Base-by-base conservation (phyloP, 495 filamentous ascomycete species). In the Staphylotrichum longicolle region DNA sequence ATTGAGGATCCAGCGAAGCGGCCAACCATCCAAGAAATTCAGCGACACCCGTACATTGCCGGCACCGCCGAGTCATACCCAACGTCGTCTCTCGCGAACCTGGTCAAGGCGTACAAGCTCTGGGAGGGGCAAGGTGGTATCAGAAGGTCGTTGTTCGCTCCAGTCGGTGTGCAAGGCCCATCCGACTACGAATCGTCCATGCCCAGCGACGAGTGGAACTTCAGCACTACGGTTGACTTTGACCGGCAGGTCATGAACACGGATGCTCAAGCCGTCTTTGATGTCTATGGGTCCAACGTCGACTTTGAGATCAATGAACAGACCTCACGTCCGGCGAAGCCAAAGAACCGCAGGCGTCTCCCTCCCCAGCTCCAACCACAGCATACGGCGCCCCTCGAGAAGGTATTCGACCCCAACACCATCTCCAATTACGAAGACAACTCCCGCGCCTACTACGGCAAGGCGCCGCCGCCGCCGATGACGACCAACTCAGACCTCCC, bases 91-190 rank as follows among this genome's bases (percentile, higher is more conserved):
- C 84, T 89, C 14, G 81, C 81, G 12, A 84, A 91, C 58, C 83
- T 98, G 3, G 88, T 98, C 40, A 80, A 85, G 47, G 87, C 85
- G 12, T 98, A 93, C 72, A 89, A 88, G 64, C 75, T 85, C 5
- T 98, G 94, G 94, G 91, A 94, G 62, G 83, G 85, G 40, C 80
- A 85, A 61, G 94, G 94, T 42, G 93, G 93, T 6, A 88, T 88
- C 57, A 82, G 95, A 58, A 83, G 82, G 48, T 98, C 93, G 7
- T 79, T 98, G 8, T 96, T 96, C 63, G 83, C 85, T 32, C 81
- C 83, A 1, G 85, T 85, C 42, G 91, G 92, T 57, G 91, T 91
- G 30, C 85, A 86, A 39, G 86, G 72, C 7, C 77, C 85, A 33
- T 67, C 66, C 5, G 76, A 77, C 58, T 70, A 73, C 12, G 67